phyloP scores from a whole-genome alignment of 148 eudicot genomes.

The Rhododendron kiyosumense region DNA sequence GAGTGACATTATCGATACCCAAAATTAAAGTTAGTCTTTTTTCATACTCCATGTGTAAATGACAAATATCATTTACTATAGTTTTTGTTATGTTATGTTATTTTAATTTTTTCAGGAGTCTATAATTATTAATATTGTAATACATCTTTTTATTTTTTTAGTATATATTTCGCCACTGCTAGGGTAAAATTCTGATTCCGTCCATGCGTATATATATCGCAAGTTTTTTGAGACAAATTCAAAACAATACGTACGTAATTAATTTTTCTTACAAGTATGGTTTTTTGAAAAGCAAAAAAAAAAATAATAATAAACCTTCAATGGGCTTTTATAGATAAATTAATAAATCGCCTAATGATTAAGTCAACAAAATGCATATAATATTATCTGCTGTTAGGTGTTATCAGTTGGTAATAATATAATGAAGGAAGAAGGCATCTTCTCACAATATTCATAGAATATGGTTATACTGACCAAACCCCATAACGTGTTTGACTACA shows the following conservation, averaged over 20 bases:
- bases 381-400: neutral
- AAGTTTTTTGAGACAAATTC: neutral
- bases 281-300: neutral
- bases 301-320: neutral
- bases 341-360: neutral
- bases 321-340: neutral
- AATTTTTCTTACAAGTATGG: neutral
- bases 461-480: neutral
- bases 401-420: neutral
- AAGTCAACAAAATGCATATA: neutral
- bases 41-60: too few species aligned
- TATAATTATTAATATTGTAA: too few species aligned
- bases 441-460: neutral
- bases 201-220: neutral
- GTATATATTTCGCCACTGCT: too few species aligned
- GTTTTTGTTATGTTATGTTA: too few species aligned
- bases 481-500: conserved; percentile 1
- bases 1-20: too few species aligned
- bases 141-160: too few species aligned
- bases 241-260: neutral
- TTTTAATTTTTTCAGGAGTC: too few species aligned
- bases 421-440: neutral
- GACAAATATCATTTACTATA: too few species aligned
- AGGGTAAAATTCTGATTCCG: too few species aligned
- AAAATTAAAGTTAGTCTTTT: too few species aligned